Base-by-base conservation (phyloP, 2,329 filamentous ascomycete species). In the Colletotrichum incanum region DNA sequence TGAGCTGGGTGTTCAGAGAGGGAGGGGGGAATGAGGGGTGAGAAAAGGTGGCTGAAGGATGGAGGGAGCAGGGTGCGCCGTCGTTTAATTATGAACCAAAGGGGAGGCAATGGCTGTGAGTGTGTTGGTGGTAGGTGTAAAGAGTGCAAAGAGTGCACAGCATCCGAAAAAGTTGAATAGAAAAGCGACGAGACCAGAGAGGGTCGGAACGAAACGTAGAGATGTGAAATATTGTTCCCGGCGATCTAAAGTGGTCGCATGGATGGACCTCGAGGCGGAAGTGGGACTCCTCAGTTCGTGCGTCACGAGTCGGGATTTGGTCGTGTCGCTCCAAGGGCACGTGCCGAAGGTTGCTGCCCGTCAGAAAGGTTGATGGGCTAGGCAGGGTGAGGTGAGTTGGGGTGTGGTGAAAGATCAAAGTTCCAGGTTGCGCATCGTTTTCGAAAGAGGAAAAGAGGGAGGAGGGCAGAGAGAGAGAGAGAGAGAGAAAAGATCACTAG, bases 281-380 rank as follows among this genome's bases (percentile, higher is more conserved):
- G 49, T 31, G 49, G 61, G 61, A 34, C 54, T 45, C 20, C 20
- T 12, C 23, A 20, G 62, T 70, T 72, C 39, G 65, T 72, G 59
- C 66, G 70, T 72, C 65, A 72, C 66, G 70, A 70, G 69, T 72
- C 52, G 65, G 43, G 45, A 23, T 37, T 56, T 65, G 47, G 65
- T 41, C 61, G 65, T 70, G 65, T 61, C 70, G 70, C 65, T 65
- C 28, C 58, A 54, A 49, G 58, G 70, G 65, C 70, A 65, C 65
- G 70, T 55, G 49, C 37, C 37, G 47, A 31, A 54, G 47, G 18
- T 45, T 60, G 61, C 20, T 43, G 49, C 26, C 61, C 37, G 50
- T 34, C 20, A 43, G 49, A 23, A 16, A 54, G 18, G 14, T 39
- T 16, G 41, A 47, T 49, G 58, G 41, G 39, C 56, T 34, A 61